Conservation (phyloP, 805 yeast genomes). For the Tetrapisispora phaffii region DNA sequence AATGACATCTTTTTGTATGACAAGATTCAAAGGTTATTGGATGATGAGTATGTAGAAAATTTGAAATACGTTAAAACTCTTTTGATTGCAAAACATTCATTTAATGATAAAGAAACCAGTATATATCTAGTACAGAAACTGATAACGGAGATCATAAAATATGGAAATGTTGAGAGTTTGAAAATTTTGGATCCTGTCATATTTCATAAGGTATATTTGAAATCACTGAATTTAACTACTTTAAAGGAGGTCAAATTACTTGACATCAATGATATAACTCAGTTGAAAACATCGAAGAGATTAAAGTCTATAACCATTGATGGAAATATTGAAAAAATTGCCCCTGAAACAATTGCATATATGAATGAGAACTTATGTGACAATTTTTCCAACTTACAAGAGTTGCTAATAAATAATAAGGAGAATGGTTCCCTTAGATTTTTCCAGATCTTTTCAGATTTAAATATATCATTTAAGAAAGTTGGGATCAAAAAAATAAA, state of each 20-base stretch:
- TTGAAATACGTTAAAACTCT: slow-evolving; percentile 29
- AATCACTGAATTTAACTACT: slow-evolving; percentile 5
- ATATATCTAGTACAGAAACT: slow-evolving; percentile 8
- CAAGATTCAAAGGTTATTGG: slow-evolving; percentile 34
- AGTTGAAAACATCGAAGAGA: slow-evolving; percentile 7
- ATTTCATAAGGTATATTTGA: slow-evolving; percentile 8
- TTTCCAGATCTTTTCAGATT: slow-evolving; percentile 15
- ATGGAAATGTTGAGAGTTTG: slow-evolving; percentile 17
- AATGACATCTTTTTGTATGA: slow-evolving; percentile 31
- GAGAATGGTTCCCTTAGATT: slow-evolving; percentile 32
- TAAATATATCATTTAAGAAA: slow-evolving; percentile 7
- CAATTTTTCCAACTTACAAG: slow-evolving; percentile 10
- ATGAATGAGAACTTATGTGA: neutral
- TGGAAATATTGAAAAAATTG: neutral
- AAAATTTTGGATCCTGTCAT: slow-evolving; percentile 14
- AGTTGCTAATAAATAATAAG: slow-evolving; percentile 27
- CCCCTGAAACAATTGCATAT: neutral
- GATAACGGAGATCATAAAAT: slow-evolving; percentile 15
- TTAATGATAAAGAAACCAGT: slow-evolving; percentile 20
- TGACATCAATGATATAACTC: slow-evolving; percentile 6
- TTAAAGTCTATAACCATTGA: slow-evolving; percentile 8
- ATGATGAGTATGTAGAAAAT: slow-evolving; percentile 23
- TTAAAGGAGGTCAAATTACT: slow-evolving; percentile 10
- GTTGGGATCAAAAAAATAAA: slow-evolving; percentile 28
- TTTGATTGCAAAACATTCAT: slow-evolving; percentile 26